Evolutionary conservation across 768 basidiomycete species (phyloP).

Genomic region (Lanmaoa rubissima): DNA sequence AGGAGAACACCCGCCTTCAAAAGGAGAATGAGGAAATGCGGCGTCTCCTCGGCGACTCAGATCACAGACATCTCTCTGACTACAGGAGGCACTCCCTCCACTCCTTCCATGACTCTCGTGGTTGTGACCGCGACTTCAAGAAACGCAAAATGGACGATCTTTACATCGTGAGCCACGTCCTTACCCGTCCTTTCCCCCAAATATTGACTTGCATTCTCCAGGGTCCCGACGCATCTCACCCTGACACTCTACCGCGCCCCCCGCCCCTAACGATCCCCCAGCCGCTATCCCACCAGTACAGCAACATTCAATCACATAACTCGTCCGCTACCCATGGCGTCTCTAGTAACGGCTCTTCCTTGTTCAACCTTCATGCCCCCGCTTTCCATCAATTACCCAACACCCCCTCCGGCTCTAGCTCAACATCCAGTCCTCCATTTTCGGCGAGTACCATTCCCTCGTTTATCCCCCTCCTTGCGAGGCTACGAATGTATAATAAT

Average conservation of each 20-base stretch:
- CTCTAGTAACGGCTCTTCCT: constrained; percentile 38
- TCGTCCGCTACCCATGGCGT: constrained; percentile 41
- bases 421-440: constrained; percentile 77
- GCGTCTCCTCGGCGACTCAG: constrained; percentile 55
- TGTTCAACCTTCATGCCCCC: constrained; percentile 54
- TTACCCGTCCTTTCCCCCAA: background rate
- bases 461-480: constrained; percentile 26
- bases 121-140: constrained; percentile 59
- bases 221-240: constrained; percentile 48
- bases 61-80: constrained; percentile 40
- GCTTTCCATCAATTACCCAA: constrained; percentile 63
- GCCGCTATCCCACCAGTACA: constrained; percentile 48
- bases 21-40: constrained; percentile 75
- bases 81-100: constrained; percentile 47
- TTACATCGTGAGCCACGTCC: constrained; percentile 44
- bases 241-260: constrained; percentile 36
- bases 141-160: constrained; percentile 61
- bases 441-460: constrained; percentile 74
- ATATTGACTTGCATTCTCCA: constrained; percentile 15
- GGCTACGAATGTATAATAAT: constrained; percentile 56
- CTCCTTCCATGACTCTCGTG: constrained; percentile 48
- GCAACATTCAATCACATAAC: constrained; percentile 38
- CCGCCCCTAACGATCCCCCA: constrained; percentile 67
- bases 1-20: constrained; percentile 69
- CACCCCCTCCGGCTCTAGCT: constrained; percentile 70